phyloP scores from a whole-genome alignment of 2,329 filamentous ascomycete genomes.

The Nigrospora osmanthi region DNA sequence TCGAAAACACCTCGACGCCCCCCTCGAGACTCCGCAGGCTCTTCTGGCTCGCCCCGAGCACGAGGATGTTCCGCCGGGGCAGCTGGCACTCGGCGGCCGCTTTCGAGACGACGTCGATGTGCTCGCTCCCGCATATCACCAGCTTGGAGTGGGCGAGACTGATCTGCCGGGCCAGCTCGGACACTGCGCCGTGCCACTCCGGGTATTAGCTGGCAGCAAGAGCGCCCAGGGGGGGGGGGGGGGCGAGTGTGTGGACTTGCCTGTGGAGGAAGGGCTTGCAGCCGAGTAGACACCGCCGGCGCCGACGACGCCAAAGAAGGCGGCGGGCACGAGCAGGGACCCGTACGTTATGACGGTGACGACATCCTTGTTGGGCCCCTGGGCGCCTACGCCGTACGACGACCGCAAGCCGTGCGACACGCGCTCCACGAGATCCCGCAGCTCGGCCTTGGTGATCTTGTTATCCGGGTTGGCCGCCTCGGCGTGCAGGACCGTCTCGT shows the following conservation, averaged over 20 bases:
- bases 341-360: conserved; percentile 50
- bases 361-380: conserved; percentile 41
- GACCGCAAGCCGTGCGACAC: conserved; percentile 39
- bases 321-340: conserved; percentile 42
- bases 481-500: conserved; percentile 35
- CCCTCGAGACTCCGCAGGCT: conserved; percentile 3
- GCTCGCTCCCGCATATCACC: conserved; percentile 31
- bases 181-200: conserved; percentile 6
- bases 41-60: conserved; percentile 1
- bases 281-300: conserved; percentile 53
- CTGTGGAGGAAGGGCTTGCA: conserved; percentile 40
- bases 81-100: conserved; percentile 32
- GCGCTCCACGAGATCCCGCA: conserved; percentile 30
- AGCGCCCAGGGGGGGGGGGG: too few species aligned
- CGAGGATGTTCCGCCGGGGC: conserved; percentile 1
- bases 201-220: too few species aligned
- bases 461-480: conserved; percentile 36
- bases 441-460: conserved; percentile 31
- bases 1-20: background rate
- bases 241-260: background rate
- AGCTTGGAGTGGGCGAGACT: conserved; percentile 30
- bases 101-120: conserved; percentile 29
- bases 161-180: conserved; percentile 42
- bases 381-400: conserved; percentile 41
- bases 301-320: conserved; percentile 49